Base-by-base conservation (phyloP, 2,329 filamentous ascomycete species). In the Stachybotrys chlorohalonatus region DNA sequence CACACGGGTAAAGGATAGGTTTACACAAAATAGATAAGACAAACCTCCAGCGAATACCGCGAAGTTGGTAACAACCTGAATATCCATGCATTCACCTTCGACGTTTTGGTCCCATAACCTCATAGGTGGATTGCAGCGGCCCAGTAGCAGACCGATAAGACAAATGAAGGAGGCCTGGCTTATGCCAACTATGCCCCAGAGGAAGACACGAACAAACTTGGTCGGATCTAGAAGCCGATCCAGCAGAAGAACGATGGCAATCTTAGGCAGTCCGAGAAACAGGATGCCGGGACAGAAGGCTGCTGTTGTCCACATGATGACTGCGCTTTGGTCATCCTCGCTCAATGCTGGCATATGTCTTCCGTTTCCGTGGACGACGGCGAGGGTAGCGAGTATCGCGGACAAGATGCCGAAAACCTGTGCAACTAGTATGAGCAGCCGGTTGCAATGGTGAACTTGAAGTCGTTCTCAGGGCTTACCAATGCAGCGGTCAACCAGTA, bases 201-300 rank as follows among this genome's bases (percentile, higher is more conserved):
- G 57, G n/a, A 63, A 58, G 8, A 47, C 48, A 0, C 45, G 52
- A 54, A 67, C 63, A 5, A 15, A 5, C 9, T 53, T 55, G 24
- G 55, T 56, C 8, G 65, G 65, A 48, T 62, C 60, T 48, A 68
- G 46, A 2, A 68, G 60, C 15, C 62, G 58, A 6, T 54, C 58
- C 1, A 68, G 58, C 1, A 68, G 61, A 6, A 54, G 51, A 6
- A 66, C 56, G 42, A 63, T 63, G 15, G 64, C 66, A 5, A 68
- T 55, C 51, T 68, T 68, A 1, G 65, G 65, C 3, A 68, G 17
- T 2, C 59, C 60, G 47, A 66, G 63, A 6, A 64, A 60, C 17
- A 64, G 45, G 45, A 68, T 58, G 11, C 65, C 64, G 3, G 64
- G 64, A 11, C 57, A 54, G 54, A 65, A 67, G 31, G 59, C 64